phyloP scores from a whole-genome alignment of 2,329 filamentous ascomycete genomes.

The Phyllosticta citriasiana region DNA sequence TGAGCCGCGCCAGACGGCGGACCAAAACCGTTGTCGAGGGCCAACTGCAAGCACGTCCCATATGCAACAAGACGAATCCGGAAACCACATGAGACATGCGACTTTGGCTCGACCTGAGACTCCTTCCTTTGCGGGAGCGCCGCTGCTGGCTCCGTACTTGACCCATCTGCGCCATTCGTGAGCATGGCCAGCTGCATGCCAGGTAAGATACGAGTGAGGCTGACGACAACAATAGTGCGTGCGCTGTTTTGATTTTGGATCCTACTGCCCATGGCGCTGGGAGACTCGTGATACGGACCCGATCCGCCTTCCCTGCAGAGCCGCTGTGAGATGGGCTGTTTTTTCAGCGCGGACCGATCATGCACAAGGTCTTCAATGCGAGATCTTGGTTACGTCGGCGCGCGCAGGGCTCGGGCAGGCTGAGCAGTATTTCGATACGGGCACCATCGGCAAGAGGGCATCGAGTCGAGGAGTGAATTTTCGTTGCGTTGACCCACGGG shows the following conservation, averaged over 20 bases:
- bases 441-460: background rate
- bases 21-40: background rate
- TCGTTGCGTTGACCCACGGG: background rate
- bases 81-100: background rate
- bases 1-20: background rate
- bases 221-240: background rate
- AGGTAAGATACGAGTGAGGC: background rate
- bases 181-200: background rate
- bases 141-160: background rate
- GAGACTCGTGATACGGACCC: background rate
- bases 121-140: background rate
- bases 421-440: background rate
- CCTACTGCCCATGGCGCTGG: background rate
- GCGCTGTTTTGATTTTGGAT: background rate
- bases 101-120: background rate
- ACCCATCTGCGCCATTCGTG: background rate
- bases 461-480: background rate
- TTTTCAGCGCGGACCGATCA: background rate
- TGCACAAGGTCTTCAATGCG: background rate
- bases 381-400: background rate
- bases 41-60: background rate
- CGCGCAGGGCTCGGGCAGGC: background rate
- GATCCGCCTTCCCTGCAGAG: background rate
- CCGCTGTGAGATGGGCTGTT: background rate
- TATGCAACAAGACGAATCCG: background rate